Evolutionary conservation across 768 basidiomycete species (phyloP).

Genomic region (Neoboletus magnificus): DNA sequence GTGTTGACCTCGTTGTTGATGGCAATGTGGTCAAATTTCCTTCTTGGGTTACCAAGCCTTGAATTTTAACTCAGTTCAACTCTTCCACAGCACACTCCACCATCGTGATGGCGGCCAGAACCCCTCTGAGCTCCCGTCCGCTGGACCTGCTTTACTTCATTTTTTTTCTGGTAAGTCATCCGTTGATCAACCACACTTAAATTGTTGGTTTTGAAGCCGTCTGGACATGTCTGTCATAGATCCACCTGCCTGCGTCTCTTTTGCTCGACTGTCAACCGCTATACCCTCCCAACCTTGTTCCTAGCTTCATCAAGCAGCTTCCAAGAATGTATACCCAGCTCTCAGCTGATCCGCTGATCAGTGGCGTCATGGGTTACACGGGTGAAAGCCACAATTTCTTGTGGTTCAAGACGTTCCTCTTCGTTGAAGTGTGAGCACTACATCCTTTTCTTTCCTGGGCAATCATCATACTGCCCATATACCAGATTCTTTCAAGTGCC

Average conservation of each 20-base stretch:
- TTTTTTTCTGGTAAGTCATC: conserved; percentile 59
- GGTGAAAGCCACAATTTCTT: conserved; percentile 37
- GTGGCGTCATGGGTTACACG: conserved; percentile 44
- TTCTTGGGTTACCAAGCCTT: background rate
- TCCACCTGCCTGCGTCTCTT: conserved; percentile 68
- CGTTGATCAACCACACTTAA: background rate
- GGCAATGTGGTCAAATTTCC: background rate
- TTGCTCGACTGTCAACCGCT: conserved; percentile 69
- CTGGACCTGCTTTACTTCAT: conserved; percentile 65
- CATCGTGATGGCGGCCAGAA: conserved; percentile 13
- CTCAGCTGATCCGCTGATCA: conserved; percentile 67
- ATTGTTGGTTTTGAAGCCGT: background rate
- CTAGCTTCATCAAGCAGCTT: conserved; percentile 43
- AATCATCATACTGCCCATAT: background rate
- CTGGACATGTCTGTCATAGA: conserved; percentile 27
- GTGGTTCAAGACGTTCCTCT: conserved; percentile 66
- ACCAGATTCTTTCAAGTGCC: conserved; percentile 66
- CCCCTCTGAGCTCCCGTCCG: conserved; percentile 53
- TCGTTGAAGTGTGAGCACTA: conserved; percentile 54
- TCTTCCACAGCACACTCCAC: background rate
- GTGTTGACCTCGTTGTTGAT: background rate
- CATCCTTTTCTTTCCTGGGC: background rate
- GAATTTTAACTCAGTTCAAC: background rate
- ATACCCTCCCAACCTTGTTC: conserved; percentile 51
- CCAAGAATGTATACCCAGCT: conserved; percentile 49